These are phyloP conservation scores for Clonostachys rhizophaga DNA, from an alignment of 2,329 filamentous ascomycete species.

Conservation along the genomic window DNA sequence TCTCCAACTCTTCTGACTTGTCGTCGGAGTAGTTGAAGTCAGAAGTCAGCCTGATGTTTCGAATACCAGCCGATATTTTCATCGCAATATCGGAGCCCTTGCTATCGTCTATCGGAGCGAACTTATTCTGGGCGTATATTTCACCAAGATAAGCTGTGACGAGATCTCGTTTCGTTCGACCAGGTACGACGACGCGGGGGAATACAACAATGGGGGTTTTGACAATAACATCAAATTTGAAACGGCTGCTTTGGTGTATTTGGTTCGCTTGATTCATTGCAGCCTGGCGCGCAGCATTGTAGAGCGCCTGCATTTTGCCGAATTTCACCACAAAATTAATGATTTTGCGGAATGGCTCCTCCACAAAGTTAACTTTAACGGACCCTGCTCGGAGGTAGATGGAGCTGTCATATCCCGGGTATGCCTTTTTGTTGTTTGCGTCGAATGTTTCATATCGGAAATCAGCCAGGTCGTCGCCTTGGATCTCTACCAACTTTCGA, in stretches of 20 bases:
- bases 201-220: slow-evolving; percentile 97
- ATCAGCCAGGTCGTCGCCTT: slow-evolving; percentile 92
- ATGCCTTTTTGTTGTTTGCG: slow-evolving; percentile 59
- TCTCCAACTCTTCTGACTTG: slow-evolving; percentile 78
- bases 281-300: slow-evolving; percentile 93
- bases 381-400: slow-evolving; percentile 89
- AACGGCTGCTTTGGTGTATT: slow-evolving; percentile 83
- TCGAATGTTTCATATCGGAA: slow-evolving; percentile 98
- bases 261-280: slow-evolving; percentile 92
- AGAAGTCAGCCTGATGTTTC: slow-evolving; percentile 87
- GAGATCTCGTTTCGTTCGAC: slow-evolving; percentile 69
- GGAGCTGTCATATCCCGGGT: slow-evolving; percentile 92
- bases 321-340: slow-evolving; percentile 98
- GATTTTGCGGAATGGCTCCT: slow-evolving; percentile 97
- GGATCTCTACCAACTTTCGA: slow-evolving; percentile 85
- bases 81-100: slow-evolving; percentile 73
- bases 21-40: slow-evolving; percentile 76
- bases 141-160: slow-evolving; percentile 93
- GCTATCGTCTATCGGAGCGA: slow-evolving; percentile 77
- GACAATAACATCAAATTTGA: slow-evolving; percentile 90
- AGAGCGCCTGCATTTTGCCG: slow-evolving; percentile 98
- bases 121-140: slow-evolving; percentile 94
- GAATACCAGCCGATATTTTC: slow-evolving; percentile 84
- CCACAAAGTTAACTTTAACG: slow-evolving; percentile 93
- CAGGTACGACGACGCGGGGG: slow-evolving; percentile 69